Conservation (phyloP, 2,329 filamentous ascomycete species). For the Cordyceps cicadae region DNA sequence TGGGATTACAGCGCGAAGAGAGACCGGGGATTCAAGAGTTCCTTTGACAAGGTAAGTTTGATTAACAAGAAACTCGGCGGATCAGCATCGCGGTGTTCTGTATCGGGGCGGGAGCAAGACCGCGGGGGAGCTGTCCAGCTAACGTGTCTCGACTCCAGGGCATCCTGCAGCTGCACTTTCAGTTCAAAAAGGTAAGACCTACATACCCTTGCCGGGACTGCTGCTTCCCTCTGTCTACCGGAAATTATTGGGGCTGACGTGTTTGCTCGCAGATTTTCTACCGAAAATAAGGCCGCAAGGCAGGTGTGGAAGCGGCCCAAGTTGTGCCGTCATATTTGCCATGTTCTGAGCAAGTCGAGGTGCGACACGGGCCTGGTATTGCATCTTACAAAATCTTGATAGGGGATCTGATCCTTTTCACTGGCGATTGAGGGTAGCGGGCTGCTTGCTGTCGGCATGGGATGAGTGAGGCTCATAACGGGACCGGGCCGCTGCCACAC, state of each 20-base stretch:
- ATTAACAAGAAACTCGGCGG: background rate
- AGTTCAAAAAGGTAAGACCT: constrained; percentile 82
- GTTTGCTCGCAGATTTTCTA: constrained; percentile 42
- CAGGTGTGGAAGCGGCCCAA: background rate
- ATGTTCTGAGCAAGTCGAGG: background rate
- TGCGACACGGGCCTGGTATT: background rate
- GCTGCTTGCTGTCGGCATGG: background rate
- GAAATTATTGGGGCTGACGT: constrained; percentile 16
- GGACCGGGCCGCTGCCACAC: background rate
- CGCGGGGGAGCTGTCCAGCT: background rate
- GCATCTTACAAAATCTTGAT: background rate
- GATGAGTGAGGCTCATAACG: background rate
- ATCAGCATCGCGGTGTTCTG: background rate
- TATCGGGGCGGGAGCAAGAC: background rate
- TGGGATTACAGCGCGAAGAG: constrained; percentile 98
- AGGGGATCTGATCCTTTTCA: background rate
- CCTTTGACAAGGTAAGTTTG: constrained; percentile 82
- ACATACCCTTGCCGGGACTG: background rate
- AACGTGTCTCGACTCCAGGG: constrained; percentile 45
- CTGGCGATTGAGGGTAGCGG: background rate
- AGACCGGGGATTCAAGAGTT: constrained; percentile 90
- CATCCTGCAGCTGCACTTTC: constrained; percentile 92
- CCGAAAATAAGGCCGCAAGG: constrained; percentile 34
- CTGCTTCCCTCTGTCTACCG: background rate
- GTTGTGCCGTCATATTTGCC: background rate